A percentile compares a stretch with the other conserved stretches of the same genome.
phyloP scores from a whole-genome alignment of 495 filamentous ascomycete species.

The Amphirosellinia nigrospora region DNA sequence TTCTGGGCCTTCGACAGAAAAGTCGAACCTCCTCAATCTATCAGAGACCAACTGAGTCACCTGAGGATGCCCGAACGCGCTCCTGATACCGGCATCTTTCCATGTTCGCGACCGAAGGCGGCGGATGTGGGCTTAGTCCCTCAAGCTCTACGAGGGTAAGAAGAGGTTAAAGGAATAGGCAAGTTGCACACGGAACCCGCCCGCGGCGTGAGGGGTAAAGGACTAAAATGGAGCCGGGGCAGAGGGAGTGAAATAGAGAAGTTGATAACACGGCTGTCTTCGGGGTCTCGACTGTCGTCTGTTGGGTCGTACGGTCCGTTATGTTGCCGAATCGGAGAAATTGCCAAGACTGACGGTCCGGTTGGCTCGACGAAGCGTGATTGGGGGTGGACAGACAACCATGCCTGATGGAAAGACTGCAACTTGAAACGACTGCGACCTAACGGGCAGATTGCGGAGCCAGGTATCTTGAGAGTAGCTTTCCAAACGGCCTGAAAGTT shows the following conservation, averaged over 20 bases:
- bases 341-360: constrained; percentile 23
- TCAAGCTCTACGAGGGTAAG: constrained; percentile 8
- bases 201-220: constrained; percentile 41
- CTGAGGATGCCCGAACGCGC: constrained; percentile 32
- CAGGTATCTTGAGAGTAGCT: constrained; percentile 3
- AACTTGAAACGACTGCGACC: constrained; percentile 25
- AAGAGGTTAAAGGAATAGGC: constrained; percentile 28
- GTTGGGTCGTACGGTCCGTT: constrained; percentile 20
- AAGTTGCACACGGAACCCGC: constrained; percentile 34
- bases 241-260: constrained; percentile 7
- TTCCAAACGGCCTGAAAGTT: background rate
- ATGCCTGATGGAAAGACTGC: background rate
- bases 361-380: constrained; percentile 12
- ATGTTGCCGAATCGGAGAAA: constrained; percentile 21
- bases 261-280: background rate
- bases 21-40: constrained; percentile 29
- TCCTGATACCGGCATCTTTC: constrained; percentile 26
- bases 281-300: constrained; percentile 11
- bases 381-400: constrained; percentile 12
- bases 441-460: background rate
- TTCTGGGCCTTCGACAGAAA: constrained; percentile 35
- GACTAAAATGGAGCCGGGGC: background rate
- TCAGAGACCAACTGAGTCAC: constrained; percentile 38
- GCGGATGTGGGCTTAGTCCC: constrained; percentile 9
- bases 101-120: constrained; percentile 17